Evolutionary conservation across 2,329 filamentous ascomycete species (phyloP).

Genomic region (Uncinocarpus reesii): DNA sequence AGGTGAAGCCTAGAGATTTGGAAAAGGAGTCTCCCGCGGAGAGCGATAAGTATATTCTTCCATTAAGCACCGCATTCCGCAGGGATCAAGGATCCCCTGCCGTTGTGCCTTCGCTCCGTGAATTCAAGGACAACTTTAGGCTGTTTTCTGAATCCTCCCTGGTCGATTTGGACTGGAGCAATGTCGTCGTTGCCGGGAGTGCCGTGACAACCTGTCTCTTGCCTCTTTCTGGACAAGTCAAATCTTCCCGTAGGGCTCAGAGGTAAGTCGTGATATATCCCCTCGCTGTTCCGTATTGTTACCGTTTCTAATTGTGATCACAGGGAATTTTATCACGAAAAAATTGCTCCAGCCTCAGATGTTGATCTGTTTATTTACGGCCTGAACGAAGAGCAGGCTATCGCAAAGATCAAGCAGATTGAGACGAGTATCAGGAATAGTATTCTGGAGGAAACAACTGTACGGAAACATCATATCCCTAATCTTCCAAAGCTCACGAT

Average conservation of each 20-base stretch:
- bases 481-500: background rate
- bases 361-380: conserved; percentile 81
- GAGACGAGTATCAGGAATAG: conserved; percentile 65
- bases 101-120: conserved; percentile 54
- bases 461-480: background rate
- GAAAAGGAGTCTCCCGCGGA: conserved; percentile 18
- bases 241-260: conserved; percentile 19
- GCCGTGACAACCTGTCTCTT: conserved; percentile 70
- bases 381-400: conserved; percentile 62
- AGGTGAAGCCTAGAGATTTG: conserved; percentile 21
- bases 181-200: conserved; percentile 71
- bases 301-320: conserved; percentile 46
- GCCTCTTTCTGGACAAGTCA: conserved; percentile 55
- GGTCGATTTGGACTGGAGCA: conserved; percentile 67
- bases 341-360: conserved; percentile 71
- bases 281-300: background rate
- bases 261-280: conserved; percentile 5
- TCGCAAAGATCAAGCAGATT: conserved; percentile 76
- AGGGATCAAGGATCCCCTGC: conserved; percentile 53
- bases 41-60: conserved; percentile 23
- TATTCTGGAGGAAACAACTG: conserved; percentile 68
- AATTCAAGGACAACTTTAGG: conserved; percentile 70
- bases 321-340: conserved; percentile 69
- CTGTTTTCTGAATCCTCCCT: conserved; percentile 73
- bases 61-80: conserved; percentile 41